A percentile compares a stretch with the other conserved stretches of the same genome.
Evolutionary conservation across 345 rosid species (phyloP).

Genomic region (Raphanus raphanistrum): DNA sequence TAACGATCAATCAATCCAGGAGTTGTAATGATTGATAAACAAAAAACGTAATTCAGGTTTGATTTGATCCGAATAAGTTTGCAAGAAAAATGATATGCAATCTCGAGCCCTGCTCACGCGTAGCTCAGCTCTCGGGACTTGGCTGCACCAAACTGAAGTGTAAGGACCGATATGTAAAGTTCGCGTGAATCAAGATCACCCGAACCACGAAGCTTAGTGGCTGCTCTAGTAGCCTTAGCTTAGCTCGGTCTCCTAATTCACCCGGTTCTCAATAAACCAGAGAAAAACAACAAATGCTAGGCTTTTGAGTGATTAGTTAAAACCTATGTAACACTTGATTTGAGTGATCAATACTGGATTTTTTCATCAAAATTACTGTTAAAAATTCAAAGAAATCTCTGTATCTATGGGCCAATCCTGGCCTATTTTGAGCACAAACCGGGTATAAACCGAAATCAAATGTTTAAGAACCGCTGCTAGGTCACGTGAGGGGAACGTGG

Average conservation of each 20-base stretch:
- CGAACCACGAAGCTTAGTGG: slow-evolving; percentile 28
- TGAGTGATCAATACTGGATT: neutral
- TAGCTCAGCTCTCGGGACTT: no score
- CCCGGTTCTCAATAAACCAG: slow-evolving; percentile 25
- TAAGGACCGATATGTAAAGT: no score
- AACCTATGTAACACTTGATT: slow-evolving; percentile 6
- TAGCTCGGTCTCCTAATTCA: slow-evolving; percentile 47
- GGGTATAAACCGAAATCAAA: neutral
- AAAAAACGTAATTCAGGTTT: no score
- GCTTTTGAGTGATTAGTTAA: neutral
- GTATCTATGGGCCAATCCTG: neutral
- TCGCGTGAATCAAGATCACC: no score
- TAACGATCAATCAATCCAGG: neutral
- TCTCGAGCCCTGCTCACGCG: no score
- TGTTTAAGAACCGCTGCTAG: neutral
- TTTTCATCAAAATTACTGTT: neutral
- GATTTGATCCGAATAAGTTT: no score
- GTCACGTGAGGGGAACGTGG: slow-evolving; percentile 18
- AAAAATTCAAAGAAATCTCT: neutral
- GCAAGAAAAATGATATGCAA: no score
- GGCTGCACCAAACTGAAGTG: no score
- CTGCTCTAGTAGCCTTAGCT: slow-evolving; percentile 54
- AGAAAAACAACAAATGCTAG: neutral
- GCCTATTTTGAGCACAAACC: neutral
- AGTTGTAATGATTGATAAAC: neutral